These are phyloP conservation scores for Macaranga tanarius DNA, from an alignment of 441 rosid species.

Conservation along the genomic window DNA sequence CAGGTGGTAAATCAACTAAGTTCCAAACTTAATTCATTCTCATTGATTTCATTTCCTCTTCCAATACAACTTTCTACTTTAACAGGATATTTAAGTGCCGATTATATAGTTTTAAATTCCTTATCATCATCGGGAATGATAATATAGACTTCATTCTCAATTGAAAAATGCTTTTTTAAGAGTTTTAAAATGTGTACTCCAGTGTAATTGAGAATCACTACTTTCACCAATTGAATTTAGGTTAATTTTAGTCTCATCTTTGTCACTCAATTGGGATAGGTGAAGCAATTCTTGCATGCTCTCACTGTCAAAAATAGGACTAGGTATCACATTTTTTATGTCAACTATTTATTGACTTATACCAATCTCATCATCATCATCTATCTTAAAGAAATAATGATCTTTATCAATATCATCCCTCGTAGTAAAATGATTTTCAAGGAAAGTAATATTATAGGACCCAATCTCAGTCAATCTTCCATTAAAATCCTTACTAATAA, in stretches of 20 bases:
- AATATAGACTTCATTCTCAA: not conserved
- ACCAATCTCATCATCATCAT: not conserved
- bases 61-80: not conserved
- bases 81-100: not conserved
- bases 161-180: not conserved
- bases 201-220: not conserved
- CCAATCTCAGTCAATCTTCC: not conserved
- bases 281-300: not conserved
- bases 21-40: not conserved
- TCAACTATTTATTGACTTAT: not conserved
- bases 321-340: too few relatives aligned
- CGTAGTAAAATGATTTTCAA: not conserved
- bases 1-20: not conserved
- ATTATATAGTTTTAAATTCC: not conserved
- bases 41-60: not conserved
- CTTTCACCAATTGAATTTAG: not conserved
- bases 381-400: not conserved
- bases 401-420: not conserved
- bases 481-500: not conserved
- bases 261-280: not conserved
- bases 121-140: not conserved
- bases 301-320: not conserved
- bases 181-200: not conserved
- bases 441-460: not conserved
- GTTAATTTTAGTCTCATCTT: not conserved